phyloP scores from a whole-genome alignment of 2,329 filamentous ascomycete species.

The Exophiala phaeomuriformis region DNA sequence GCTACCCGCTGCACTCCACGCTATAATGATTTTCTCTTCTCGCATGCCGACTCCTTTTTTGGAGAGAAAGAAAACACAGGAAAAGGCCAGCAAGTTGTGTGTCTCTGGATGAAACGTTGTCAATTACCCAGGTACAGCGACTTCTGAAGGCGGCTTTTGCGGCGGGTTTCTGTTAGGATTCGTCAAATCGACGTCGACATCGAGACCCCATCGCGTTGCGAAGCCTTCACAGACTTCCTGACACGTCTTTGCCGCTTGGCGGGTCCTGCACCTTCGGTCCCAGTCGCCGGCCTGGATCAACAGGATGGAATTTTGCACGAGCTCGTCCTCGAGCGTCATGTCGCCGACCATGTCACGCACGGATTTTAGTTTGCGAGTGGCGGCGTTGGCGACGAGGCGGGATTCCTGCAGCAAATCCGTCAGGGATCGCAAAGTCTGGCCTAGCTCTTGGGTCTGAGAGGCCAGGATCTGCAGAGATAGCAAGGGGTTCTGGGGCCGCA shows the following conservation, averaged over 20 bases:
- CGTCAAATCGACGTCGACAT: constrained; percentile 13
- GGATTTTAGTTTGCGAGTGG: constrained; percentile 68
- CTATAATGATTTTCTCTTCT: too few species aligned
- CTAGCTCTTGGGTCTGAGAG: constrained; percentile 62
- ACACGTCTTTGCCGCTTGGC: constrained; percentile 79
- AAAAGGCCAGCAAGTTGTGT: too few species aligned
- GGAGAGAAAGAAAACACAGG: too few species aligned
- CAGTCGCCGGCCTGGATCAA: constrained; percentile 80
- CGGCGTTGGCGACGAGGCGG: constrained; percentile 75
- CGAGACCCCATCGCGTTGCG: constrained; percentile 44
- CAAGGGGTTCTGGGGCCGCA: constrained; percentile 45
- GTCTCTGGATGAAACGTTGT: too few species aligned
- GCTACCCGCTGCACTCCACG: too few species aligned
- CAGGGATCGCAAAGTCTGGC: constrained; percentile 74
- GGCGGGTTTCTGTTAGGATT: neutral
- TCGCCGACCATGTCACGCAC: constrained; percentile 81
- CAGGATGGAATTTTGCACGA: constrained; percentile 69
- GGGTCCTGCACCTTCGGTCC: constrained; percentile 64
- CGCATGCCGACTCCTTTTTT: too few species aligned
- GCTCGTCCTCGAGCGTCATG: constrained; percentile 73
- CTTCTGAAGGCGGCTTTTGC: neutral
- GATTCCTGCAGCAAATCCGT: constrained; percentile 93
- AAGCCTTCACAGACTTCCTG: constrained; percentile 85
- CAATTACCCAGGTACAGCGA: too few species aligned
- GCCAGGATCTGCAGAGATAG: constrained; percentile 62